Evolutionary conservation across 2,329 filamentous ascomycete species (phyloP).

Genomic region (Botrytis deweyae): DNA sequence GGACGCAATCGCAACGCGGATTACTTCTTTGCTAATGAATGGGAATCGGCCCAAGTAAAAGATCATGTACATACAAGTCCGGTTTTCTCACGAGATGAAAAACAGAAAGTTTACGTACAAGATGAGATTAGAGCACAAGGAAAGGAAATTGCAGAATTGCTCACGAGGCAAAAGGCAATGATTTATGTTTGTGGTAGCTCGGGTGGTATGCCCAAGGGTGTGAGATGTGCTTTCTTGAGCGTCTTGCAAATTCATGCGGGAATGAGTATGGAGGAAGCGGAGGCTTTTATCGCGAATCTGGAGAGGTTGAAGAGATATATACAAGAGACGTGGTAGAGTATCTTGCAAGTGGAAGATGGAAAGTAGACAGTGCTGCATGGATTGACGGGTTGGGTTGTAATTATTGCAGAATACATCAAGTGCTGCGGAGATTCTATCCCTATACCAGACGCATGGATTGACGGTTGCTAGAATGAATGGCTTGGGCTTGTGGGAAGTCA

Average conservation of each 20-base stretch:
- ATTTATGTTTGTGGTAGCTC: slow-evolving; percentile 59
- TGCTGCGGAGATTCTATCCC: neutral
- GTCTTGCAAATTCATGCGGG: slow-evolving; percentile 47
- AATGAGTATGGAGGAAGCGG: slow-evolving; percentile 48
- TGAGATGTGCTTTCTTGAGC: slow-evolving; percentile 65
- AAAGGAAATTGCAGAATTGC: slow-evolving; percentile 44
- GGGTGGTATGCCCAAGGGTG: slow-evolving; percentile 69
- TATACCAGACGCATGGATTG: neutral
- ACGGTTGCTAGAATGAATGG: neutral
- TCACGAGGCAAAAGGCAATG: slow-evolving; percentile 54
- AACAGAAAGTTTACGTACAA: slow-evolving; percentile 66
- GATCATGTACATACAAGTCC: slow-evolving; percentile 49
- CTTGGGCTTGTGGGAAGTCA: neutral
- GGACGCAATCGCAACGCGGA: slow-evolving; percentile 73
- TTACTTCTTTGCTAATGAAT: slow-evolving; percentile 80
- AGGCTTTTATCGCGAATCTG: slow-evolving; percentile 54
- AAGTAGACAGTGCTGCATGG: neutral
- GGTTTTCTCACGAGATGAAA: slow-evolving; percentile 71
- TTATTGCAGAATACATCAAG: neutral
- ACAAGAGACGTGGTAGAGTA: slow-evolving; percentile 65
- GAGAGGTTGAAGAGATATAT: slow-evolving; percentile 63
- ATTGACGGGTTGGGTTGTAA: rapidly evolving
- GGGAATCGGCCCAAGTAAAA: slow-evolving; percentile 48
- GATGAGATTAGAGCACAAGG: slow-evolving; percentile 38
- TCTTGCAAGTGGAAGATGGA: neutral